phyloP scores from a whole-genome alignment of 306 rosid species.

The Abrus precatorius region DNA sequence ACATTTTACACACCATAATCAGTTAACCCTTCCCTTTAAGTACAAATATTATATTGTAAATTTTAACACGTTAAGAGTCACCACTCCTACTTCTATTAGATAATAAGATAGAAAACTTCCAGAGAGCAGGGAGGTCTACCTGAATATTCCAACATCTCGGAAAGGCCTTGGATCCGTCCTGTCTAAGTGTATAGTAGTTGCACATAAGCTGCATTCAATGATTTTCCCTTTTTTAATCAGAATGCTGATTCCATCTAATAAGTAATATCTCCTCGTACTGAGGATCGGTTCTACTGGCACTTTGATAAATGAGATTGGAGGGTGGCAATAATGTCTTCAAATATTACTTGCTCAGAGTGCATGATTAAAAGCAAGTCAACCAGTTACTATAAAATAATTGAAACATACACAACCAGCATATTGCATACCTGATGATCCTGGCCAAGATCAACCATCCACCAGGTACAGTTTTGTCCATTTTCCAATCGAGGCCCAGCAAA shows the following conservation, averaged over 20 bases:
- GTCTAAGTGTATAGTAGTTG: conserved; percentile 88
- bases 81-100: background rate
- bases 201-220: conserved; percentile 81
- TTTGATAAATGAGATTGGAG: conserved; percentile 28
- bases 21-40: background rate
- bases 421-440: conserved; percentile 82
- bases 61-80: background rate
- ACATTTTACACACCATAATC: conserved; percentile 26
- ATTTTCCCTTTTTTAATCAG: conserved; percentile 35
- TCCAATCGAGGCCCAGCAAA: conserved; percentile 87
- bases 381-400: background rate
- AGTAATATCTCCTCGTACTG: conserved; percentile 12
- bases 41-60: background rate
- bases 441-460: conserved; percentile 97
- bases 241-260: conserved; percentile 19
- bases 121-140: conserved; percentile 55
- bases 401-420: background rate
- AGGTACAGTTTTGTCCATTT: conserved; percentile 73
- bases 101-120: background rate
- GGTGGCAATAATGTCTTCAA: background rate
- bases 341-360: conserved; percentile 26
- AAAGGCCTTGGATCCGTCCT: conserved; percentile 90
- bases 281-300: conserved; percentile 31
- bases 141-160: conserved; percentile 87
- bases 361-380: background rate